Conservation (phyloP, 2,329 filamentous ascomycete genomes). For the Didymella pomorum region DNA sequence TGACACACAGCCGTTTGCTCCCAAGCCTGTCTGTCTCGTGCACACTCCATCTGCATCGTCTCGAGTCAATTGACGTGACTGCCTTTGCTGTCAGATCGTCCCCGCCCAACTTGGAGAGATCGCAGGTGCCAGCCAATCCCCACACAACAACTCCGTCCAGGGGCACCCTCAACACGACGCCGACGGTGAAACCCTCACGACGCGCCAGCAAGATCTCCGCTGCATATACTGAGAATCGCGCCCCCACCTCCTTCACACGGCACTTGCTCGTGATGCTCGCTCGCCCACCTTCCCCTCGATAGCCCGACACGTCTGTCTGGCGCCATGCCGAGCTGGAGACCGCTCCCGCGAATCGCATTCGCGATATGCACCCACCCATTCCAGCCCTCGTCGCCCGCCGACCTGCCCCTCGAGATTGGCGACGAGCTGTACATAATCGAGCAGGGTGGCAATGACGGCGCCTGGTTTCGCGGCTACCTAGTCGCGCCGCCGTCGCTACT, state of each 20-base stretch:
- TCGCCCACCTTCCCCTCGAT: conserved; percentile 38
- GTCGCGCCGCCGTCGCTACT: conserved; percentile 93
- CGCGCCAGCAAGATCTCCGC: background rate
- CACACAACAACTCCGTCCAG: conserved; percentile 10
- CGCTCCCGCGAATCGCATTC: conserved; percentile 95
- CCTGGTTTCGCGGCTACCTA: conserved; percentile 95
- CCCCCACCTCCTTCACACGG: background rate
- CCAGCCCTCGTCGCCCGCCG: conserved; percentile 81
- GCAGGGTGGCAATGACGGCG: conserved; percentile 82
- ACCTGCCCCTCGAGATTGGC: conserved; percentile 95
- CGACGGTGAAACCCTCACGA: conserved; percentile 3
- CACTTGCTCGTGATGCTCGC: conserved; percentile 43
- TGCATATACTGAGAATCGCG: background rate
- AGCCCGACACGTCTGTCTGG: conserved; percentile 39
- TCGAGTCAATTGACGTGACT: conserved; percentile 7
- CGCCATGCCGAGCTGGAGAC: conserved; percentile 76
- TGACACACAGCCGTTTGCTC: background rate
- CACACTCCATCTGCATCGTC: background rate
- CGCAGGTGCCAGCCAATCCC: conserved; percentile 14
- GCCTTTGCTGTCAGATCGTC: conserved; percentile 5
- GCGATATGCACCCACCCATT: conserved; percentile 97
- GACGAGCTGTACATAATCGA: conserved; percentile 99
- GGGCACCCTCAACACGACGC: conserved; percentile 11
- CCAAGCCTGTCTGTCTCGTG: background rate
- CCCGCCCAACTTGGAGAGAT: background rate